Base-by-base conservation (phyloP, 257 asterid genomes). In the Ehretia macrophylla region DNA sequence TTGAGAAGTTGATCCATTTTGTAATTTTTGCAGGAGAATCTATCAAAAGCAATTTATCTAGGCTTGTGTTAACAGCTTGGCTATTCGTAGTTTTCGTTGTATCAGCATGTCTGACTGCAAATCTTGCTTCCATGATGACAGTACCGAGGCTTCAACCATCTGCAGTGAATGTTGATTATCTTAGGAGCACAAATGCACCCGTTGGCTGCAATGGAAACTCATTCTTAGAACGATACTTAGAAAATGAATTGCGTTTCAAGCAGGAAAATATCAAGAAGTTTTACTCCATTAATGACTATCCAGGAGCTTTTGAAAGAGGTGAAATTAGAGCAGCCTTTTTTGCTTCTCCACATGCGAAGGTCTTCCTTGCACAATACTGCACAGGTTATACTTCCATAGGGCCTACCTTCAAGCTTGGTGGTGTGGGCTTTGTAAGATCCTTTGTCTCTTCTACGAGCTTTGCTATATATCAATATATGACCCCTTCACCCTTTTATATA, bases 281-380 rank as follows among this genome's bases (percentile, higher is more conserved):
- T 46, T 18, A 50, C 44, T 75, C 83, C 56, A 67, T 66, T 0
- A 14, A 58, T 1, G 86, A 75, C 18, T 84, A 82, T 50, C 80
- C 79, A 0, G 14, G 14, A 22, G 81, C 79, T 40, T 84, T 87
- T 40, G 44, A 58, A 13, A 71, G 16, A 4, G 85, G 85, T 18
- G 66, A 75, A n/a, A 84, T 84, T 27, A 68, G 68, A 64, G 95
- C 94, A 8, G 95, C 90, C 14, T 87, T 87, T 69, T 68, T 84
- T 22, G 81, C 71, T 11, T 71, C 71, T 32, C 90, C 90, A 0
- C 83, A 84, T 42, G 89, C 87, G 21, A 82, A 71, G 57, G 74
- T 82, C 3, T 84, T 84, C 68, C 82, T 84, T 1, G 72, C 82
- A 0, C 46, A 68, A 64, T 70, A 84, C 45, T 85, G 95, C 79